A percentile compares a stretch with the other conserved stretches of the same genome.
phyloP scores from a whole-genome alignment of 2,329 filamentous ascomycete genomes.

The Epichloe typhina region DNA sequence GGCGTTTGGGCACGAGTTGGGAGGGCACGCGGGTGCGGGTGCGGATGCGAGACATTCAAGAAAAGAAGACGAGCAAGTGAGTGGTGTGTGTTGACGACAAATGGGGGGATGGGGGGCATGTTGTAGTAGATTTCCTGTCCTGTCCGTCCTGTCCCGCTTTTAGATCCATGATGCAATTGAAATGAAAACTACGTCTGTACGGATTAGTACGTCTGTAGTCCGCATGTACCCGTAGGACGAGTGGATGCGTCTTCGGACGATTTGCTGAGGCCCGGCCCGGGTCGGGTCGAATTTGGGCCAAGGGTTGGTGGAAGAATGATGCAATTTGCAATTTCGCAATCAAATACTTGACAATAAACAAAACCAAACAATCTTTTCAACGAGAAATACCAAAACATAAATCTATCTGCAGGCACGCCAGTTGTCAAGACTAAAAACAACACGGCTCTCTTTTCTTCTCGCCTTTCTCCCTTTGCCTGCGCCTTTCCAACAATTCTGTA shows the following conservation, averaged over 20 bases:
- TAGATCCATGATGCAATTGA: neutral
- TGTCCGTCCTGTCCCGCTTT: neutral
- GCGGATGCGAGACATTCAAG: neutral
- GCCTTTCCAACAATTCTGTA: neutral
- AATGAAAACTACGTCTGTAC: neutral
- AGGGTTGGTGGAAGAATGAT: neutral
- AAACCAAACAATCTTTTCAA: neutral
- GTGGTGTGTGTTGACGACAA: neutral
- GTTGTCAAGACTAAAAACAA: neutral
- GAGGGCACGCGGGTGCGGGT: neutral
- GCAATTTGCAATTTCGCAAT: neutral
- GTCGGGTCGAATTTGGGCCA: neutral
- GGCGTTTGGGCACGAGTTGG: neutral
- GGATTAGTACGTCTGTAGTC: no score
- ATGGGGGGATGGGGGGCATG: neutral
- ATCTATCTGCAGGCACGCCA: neutral
- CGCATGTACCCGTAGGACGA: neutral
- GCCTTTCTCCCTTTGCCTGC: neutral
- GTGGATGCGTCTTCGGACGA: neutral
- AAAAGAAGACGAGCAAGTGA: neutral
- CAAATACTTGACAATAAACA: no score
- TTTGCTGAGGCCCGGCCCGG: no score
- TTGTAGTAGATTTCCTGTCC: neutral
- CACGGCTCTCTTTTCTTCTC: neutral
- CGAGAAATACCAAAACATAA: neutral